Evolutionary conservation across 352 stramenopile genomes (phyloP), one percentile per base, ranked within the genome.

Genomic region (Elongisporangium prolatum): DNA sequence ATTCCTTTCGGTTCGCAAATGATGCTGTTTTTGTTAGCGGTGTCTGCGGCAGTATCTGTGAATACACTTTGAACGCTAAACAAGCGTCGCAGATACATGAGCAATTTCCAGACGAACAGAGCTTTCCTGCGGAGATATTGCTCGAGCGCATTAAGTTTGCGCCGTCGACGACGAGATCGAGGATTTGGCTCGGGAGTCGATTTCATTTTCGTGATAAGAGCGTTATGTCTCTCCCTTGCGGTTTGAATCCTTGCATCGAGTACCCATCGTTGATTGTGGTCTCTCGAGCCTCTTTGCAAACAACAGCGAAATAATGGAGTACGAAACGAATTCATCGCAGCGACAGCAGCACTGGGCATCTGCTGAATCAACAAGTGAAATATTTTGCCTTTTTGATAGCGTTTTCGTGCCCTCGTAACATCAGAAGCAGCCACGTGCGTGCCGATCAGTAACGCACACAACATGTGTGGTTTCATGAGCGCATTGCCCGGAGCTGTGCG

Each of bases 1-100:
- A 93, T 89, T 14, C 81, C 84, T 57, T 89, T 93, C 0, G 84
- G 80, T 21, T 93, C 83, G 37, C 80, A 85, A 14, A 92, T 84
- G 52, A 92, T 88, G 55, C 59, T 75, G 38, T 83, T 66, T 25
- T 77, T 83, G 38, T 75, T 55, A 6, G 61, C 56, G n/a, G 56
- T 60, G 55, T 80, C 63, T 9, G 59, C 52, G 50, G 88, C 71
- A 4, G 59, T 58, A 1, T 69, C 66, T 1, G 69, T 72, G 57
- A 91, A 91, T 10, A 86, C 76, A 49, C 84, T 84, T 48, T 89
- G 74, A 16, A 92, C 77, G 54, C 82, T 92, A 21, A 92, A 44
- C 14, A 82, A 58, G n/a, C 56, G 70, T 10, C 75, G 68, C 1
- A 92, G 21, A 0, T 44, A 64, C 14, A 68, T 55, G 9, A 88